Conservation (phyloP, 2,329 filamentous ascomycete species). For the Hymenoscyphus albidus region DNA sequence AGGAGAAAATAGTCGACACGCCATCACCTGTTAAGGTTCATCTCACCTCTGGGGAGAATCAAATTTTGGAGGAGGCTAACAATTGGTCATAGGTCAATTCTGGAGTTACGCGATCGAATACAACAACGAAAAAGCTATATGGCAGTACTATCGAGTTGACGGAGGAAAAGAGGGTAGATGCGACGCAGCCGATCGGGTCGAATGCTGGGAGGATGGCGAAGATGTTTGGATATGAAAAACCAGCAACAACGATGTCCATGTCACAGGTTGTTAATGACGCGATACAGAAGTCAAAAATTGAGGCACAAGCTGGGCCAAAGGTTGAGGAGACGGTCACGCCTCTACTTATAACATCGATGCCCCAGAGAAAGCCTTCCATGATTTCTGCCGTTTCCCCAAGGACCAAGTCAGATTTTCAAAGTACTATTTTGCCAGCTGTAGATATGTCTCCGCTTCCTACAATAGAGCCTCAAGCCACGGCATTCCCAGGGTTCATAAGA, state of each 20-base stretch:
- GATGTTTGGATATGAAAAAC: conserved; percentile 22
- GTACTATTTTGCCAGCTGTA: neutral
- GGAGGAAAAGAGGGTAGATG: conserved; percentile 6
- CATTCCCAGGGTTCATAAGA: neutral
- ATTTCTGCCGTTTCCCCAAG: neutral
- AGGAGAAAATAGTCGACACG: neutral
- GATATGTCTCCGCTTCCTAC: neutral
- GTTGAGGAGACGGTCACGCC: neutral
- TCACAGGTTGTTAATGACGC: conserved; percentile 4
- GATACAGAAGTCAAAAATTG: neutral
- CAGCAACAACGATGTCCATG: neutral
- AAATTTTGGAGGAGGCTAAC: neutral
- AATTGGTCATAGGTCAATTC: neutral
- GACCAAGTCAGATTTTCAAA: neutral
- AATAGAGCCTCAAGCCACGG: neutral
- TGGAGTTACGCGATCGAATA: neutral
- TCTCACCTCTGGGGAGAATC: neutral
- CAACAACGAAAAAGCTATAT: conserved; percentile 14
- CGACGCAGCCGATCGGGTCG: conserved; percentile 4
- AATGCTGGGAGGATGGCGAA: conserved; percentile 24
- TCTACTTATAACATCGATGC: neutral
- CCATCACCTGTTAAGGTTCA: neutral
- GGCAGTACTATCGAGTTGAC: conserved; percentile 5
- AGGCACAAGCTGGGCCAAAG: neutral
- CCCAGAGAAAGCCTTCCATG: neutral